A percentile compares a stretch with the other conserved stretches of the same genome.
These are phyloP conservation scores for Musa itinerans DNA, from an alignment of 176 grass and related monocot species.

Conservation along the genomic window DNA sequence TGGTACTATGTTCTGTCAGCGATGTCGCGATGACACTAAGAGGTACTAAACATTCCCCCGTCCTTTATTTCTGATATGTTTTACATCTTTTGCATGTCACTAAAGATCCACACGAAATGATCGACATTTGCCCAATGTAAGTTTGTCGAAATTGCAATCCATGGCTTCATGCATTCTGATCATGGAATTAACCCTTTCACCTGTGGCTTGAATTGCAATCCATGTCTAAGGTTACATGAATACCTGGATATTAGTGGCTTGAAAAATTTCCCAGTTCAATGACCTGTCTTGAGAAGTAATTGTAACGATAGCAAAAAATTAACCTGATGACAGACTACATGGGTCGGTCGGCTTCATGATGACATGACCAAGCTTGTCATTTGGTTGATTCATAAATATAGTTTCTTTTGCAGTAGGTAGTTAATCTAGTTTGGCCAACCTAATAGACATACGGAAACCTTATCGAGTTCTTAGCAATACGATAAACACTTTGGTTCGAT, in stretches of 20 bases:
- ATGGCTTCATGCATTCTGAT: not conserved
- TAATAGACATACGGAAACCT: too few relatives aligned
- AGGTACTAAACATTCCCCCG: constrained; percentile 30
- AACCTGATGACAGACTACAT: too few relatives aligned
- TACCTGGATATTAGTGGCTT: not conserved
- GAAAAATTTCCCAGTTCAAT: not conserved
- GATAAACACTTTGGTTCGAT: too few relatives aligned
- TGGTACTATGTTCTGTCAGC: constrained; percentile 73
- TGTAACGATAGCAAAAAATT: too few relatives aligned
- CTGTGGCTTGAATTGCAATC: too few relatives aligned
- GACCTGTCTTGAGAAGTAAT: too few relatives aligned
- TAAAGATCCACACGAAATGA: not conserved
- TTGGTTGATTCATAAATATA: too few relatives aligned
- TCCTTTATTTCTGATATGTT: not conserved
- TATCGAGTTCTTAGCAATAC: too few relatives aligned
- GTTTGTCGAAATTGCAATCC: not conserved
- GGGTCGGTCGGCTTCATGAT: too few relatives aligned
- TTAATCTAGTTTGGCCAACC: too few relatives aligned
- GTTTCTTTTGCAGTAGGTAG: too few relatives aligned
- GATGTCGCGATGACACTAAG: constrained; percentile 39
- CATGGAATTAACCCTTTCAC: not conserved
- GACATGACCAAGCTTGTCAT: too few relatives aligned
- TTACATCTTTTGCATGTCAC: not conserved
- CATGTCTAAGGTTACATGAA: not conserved
- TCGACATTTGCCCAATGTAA: not conserved